Base-by-base conservation (phyloP, 306 rosid genomes). In the Dalbergia oliveri region DNA sequence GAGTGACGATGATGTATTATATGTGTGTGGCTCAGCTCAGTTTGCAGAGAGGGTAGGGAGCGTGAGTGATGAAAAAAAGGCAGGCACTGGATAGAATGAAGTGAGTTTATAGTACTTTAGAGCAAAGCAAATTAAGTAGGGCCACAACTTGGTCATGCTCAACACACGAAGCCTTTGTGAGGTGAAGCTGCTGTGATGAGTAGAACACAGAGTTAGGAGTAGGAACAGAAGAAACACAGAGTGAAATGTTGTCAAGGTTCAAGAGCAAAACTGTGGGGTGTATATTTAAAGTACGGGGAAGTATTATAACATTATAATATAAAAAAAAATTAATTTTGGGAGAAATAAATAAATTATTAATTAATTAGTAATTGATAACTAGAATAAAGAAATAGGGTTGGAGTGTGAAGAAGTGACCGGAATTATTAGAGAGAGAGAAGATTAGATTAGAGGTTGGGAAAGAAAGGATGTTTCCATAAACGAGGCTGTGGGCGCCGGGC, bases 361-460 rank as follows among this genome's bases (percentile, higher is more conserved):
- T 21, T 21, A 21, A 21, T 21, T 21, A n/a, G n/a, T n/a, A 21
- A 43, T 43, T 60, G 0, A 37, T 58, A 9, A 51, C 6, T 12
- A 47, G 76, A 86, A 47, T 1, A 31, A 45, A 33, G 10, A 13
- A 35, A 58, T 1, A 11, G 53, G 19, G 37, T 19, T 57, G 5
- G 9, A 4, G 21, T 15, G 59, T 15, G 37, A 33, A 34, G 47
- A 61, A 58, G 12, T 81, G 76, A 66, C 80, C 82, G 82, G 79
- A 80, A 82, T 88, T 82, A 88, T 84, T 79, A 63, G 57, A 75
- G 68, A 77, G 80, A 73, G 88, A 84, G 23, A 43, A 47, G 81
- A 76, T 37, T 77, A 50, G 66, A 66, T 37, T 51, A 11, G 35
- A 9, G 53, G 63, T 15, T 44, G 51, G 14, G 68, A 54, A 23